phyloP scores from a whole-genome alignment of 2,329 filamentous ascomycete species.

The Fusarium devonianum region DNA sequence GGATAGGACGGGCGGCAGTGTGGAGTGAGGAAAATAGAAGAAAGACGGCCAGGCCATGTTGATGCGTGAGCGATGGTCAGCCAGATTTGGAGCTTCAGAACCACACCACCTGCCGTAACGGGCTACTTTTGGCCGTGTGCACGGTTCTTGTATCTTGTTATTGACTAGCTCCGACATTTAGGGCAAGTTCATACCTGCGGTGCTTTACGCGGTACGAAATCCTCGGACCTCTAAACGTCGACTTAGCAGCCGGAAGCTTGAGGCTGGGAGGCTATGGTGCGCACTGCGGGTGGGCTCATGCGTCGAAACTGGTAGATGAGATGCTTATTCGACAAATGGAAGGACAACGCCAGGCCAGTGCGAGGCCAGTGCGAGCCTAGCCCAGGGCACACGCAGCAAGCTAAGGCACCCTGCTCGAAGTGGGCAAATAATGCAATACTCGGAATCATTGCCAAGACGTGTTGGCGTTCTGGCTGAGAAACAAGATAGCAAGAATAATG shows the following conservation, averaged over 20 bases:
- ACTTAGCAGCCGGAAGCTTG: background rate
- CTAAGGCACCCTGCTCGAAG: too few species aligned
- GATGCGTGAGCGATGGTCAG: constrained; percentile 22
- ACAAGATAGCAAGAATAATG: constrained; percentile 5
- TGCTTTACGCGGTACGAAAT: background rate
- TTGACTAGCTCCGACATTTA: constrained; percentile 13
- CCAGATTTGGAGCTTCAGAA: constrained; percentile 19
- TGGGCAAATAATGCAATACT: too few species aligned
- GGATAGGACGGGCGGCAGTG: constrained; percentile 1
- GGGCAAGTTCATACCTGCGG: background rate
- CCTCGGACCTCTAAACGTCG: background rate
- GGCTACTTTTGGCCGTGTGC: constrained; percentile 7
- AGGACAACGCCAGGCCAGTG: background rate
- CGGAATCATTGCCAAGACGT: background rate
- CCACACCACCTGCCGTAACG: constrained; percentile 9
- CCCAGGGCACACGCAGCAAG: background rate
- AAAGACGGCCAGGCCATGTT: constrained; percentile 24
- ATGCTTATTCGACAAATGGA: background rate
- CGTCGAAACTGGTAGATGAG: background rate
- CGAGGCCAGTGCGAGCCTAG: background rate
- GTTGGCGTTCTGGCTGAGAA: constrained; percentile 1
- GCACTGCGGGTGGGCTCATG: background rate
- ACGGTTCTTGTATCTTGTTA: constrained; percentile 17
- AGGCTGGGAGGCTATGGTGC: constrained; percentile 4
- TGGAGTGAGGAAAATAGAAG: constrained; percentile 15